Conservation (phyloP, 306 rosid genomes). For the Vigna radiata region DNA sequence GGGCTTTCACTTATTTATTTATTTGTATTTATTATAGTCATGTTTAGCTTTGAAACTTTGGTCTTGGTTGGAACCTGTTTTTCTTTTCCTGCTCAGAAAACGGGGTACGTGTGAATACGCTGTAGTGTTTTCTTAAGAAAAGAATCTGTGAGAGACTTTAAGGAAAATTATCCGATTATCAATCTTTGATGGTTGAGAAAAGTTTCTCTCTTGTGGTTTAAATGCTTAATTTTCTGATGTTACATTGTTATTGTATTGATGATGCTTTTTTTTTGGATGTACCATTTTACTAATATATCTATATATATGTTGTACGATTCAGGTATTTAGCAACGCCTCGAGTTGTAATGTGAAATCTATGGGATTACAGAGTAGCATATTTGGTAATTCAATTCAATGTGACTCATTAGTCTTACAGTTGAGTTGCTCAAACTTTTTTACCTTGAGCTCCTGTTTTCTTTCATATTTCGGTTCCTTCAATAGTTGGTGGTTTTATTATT, state of each 20-base stretch:
- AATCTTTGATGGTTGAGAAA: constrained; percentile 9
- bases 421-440: constrained; percentile 46
- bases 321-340: constrained; percentile 60
- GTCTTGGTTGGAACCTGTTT: background rate
- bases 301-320: constrained; percentile 38
- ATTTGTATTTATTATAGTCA: background rate
- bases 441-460: constrained; percentile 13
- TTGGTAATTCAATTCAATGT: constrained; percentile 63
- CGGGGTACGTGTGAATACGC: background rate
- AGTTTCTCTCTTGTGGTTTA: constrained; percentile 13
- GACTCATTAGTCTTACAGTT: constrained; percentile 71
- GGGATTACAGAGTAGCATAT: constrained; percentile 53
- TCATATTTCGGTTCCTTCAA: constrained; percentile 16
- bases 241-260: background rate
- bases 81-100: constrained; percentile 19
- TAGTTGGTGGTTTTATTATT: constrained; percentile 11
- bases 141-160: background rate
- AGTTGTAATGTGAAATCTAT: constrained; percentile 51
- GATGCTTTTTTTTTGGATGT: background rate
- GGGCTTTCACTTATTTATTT: background rate
- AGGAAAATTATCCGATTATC: background rate
- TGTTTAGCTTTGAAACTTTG: background rate
- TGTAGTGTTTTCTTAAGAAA: background rate
- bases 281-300: background rate
- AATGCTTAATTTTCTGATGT: background rate